Conservation (phyloP, 805 yeast genomes). For the Ogataea nonfermentans region DNA sequence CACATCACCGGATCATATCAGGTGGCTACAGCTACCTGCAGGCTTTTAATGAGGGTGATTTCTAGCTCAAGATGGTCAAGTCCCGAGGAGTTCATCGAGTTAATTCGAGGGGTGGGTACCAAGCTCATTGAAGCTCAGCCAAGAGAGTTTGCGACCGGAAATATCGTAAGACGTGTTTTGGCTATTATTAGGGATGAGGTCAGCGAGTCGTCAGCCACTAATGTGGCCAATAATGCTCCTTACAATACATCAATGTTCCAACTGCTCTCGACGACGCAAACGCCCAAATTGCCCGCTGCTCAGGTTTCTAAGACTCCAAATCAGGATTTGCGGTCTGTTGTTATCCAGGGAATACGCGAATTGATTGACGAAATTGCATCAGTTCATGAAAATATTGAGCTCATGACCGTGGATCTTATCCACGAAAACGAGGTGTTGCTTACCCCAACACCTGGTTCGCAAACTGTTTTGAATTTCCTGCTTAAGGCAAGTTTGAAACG, state of each 20-base stretch:
- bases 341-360: constrained; percentile 90
- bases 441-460: constrained; percentile 94
- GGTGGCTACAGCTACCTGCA: constrained; percentile 86
- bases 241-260: constrained; percentile 86
- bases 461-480: constrained; percentile 83
- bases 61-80: constrained; percentile 87
- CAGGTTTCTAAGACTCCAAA: constrained; percentile 40
- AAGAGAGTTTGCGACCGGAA: constrained; percentile 83
- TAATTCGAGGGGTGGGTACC: constrained; percentile 72
- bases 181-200: constrained; percentile 86
- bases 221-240: constrained; percentile 39
- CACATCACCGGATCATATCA: constrained; percentile 78
- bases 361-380: constrained; percentile 87
- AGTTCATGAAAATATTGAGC: constrained; percentile 86
- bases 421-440: constrained; percentile 85
- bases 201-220: constrained; percentile 39
- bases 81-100: constrained; percentile 66
- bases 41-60: constrained; percentile 79
- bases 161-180: constrained; percentile 84
- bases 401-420: constrained; percentile 87
- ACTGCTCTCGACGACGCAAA: constrained; percentile 54
- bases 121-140: constrained; percentile 79
- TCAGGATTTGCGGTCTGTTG: constrained; percentile 75
- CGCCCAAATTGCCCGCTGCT: constrained; percentile 23
- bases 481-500: constrained; percentile 85